phyloP scores from a whole-genome alignment of 768 basidiomycete genomes.

The Lactarius tabidus region DNA sequence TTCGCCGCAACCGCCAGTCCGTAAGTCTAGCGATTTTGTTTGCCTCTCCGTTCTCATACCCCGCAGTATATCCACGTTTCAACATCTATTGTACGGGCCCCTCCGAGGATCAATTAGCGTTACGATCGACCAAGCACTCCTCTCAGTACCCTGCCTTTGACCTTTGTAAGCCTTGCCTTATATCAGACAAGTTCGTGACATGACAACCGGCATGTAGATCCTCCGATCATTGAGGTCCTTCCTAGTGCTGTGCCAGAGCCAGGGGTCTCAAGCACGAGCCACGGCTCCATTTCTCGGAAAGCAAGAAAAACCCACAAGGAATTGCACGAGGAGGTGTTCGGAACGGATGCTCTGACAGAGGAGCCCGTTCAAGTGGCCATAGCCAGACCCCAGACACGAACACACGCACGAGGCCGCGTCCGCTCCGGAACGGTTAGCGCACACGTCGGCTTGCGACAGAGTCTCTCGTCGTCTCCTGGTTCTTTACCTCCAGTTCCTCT shows the following conservation, averaged over 20 bases:
- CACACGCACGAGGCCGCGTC: constrained; percentile 13
- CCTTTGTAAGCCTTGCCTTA: constrained; percentile 26
- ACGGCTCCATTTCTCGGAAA: neutral
- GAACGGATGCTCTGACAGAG: neutral
- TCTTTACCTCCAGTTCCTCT: constrained; percentile 27
- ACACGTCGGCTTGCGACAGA: constrained; percentile 23
- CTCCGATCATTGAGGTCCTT: constrained; percentile 30
- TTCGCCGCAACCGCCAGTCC: neutral
- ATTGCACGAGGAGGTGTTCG: constrained; percentile 13
- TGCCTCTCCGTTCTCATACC: neutral
- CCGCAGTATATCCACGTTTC: constrained; percentile 29
- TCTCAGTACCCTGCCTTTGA: constrained; percentile 28
- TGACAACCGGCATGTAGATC: constrained; percentile 21
- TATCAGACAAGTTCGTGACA: neutral
- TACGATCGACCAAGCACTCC: neutral
- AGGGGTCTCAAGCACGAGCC: neutral
- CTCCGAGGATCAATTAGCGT: neutral
- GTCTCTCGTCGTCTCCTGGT: neutral
- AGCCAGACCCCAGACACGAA: neutral
- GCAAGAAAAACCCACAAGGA: constrained; percentile 7
- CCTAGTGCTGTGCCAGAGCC: constrained; percentile 13
- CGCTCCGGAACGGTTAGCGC: constrained; percentile 25
- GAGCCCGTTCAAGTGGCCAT: neutral
- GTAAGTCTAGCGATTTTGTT: neutral
- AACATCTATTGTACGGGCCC: constrained; percentile 27